A percentile compares a stretch with the other conserved stretches of the same genome.
Evolutionary conservation across 345 rosid species (phyloP).

Genomic region (Sisymbrium altissimum): DNA sequence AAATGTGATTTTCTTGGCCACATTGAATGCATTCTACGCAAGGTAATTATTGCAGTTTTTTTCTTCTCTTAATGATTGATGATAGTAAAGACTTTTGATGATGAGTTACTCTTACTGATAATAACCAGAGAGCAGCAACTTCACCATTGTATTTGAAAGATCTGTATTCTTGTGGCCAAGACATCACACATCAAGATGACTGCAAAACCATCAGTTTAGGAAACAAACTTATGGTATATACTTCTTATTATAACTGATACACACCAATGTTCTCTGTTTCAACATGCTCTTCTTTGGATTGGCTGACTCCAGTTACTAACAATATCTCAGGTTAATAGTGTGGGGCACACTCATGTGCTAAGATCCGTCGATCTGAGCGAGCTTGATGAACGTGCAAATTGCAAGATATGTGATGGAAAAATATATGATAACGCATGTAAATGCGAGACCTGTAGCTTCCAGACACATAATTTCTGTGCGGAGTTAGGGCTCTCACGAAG

Average conservation of each 20-base stretch:
- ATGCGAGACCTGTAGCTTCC: background rate
- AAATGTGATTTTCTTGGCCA: conserved; percentile 27
- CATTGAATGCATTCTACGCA: conserved; percentile 21
- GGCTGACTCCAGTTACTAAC: background rate
- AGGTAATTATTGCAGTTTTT: conserved; percentile 3
- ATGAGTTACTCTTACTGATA: background rate
- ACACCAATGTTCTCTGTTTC: background rate
- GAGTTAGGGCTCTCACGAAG: background rate
- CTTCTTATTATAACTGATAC: background rate
- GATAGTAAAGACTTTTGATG: background rate
- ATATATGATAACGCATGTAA: background rate
- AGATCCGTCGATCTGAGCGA: background rate
- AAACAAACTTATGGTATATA: background rate
- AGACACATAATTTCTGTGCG: background rate
- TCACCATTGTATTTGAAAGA: background rate
- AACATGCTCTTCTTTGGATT: background rate
- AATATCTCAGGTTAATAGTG: background rate
- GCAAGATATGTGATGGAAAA: background rate
- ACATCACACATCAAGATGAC: background rate
- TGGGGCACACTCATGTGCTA: background rate
- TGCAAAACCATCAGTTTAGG: background rate
- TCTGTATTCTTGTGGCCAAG: background rate
- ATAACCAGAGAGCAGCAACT: background rate
- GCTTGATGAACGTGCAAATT: background rate
- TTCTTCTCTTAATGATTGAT: background rate